These are phyloP conservation scores for Podila epigama DNA, from an alignment of 192 early-diverging fungal genomes.

Conservation along the genomic window DNA sequence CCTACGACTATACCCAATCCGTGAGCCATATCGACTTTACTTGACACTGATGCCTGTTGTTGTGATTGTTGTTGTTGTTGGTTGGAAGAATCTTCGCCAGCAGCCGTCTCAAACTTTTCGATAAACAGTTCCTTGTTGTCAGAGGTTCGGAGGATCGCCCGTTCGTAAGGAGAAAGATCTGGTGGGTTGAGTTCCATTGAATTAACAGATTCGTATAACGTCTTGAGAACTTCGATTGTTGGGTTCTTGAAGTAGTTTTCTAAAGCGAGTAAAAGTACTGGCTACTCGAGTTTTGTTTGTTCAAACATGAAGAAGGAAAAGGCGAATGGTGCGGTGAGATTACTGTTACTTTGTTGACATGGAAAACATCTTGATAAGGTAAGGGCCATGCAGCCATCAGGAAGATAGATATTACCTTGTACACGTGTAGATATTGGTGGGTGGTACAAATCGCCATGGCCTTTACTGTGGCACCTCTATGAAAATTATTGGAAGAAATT, in stretches of 20 bases:
- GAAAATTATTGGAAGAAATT: not conserved
- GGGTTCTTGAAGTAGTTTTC: slow-evolving; percentile 90
- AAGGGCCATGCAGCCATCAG: slow-evolving; percentile 4
- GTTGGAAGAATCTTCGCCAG: slow-evolving; percentile 26
- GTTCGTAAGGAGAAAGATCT: slow-evolving; percentile 76
- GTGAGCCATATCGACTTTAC: slow-evolving; percentile 46
- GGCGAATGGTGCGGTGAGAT: not conserved
- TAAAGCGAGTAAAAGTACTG: slow-evolving; percentile 86
- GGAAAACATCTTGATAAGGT: too few species aligned
- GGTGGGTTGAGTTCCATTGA: slow-evolving; percentile 89
- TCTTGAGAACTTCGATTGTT: slow-evolving; percentile 73
- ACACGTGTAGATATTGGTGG: slow-evolving; percentile 92
- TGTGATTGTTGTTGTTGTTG: too few species aligned
- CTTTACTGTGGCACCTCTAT: slow-evolving; percentile 89
- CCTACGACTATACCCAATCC: slow-evolving; percentile 41
- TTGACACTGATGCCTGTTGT: not conserved
- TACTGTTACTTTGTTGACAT: too few species aligned
- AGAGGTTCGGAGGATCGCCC: slow-evolving; percentile 82
- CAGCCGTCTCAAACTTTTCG: slow-evolving; percentile 69
- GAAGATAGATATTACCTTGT: slow-evolving; percentile 59
- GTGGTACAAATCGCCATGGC: slow-evolving; percentile 93
- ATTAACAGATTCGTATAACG: slow-evolving; percentile 85
- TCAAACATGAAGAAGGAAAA: not conserved
- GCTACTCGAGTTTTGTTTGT: slow-evolving; percentile 55
- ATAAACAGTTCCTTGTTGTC: slow-evolving; percentile 88